Evolutionary conservation across 768 basidiomycete species (phyloP).

Genomic region (Tricholoma saponaceum): DNA sequence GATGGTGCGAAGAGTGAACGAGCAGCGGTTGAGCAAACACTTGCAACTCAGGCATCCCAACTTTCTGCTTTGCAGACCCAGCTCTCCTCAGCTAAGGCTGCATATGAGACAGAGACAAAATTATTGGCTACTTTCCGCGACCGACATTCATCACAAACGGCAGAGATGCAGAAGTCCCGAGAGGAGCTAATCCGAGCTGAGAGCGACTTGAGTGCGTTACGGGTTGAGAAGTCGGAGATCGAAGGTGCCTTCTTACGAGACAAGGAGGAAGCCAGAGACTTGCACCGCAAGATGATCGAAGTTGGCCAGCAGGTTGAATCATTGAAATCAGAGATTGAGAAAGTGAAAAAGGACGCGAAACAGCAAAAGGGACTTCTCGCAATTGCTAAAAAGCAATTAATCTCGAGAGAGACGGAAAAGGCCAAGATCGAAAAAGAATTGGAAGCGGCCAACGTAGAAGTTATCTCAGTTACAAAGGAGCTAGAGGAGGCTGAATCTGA

Average conservation of each 20-base stretch:
- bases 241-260: conserved; percentile 84
- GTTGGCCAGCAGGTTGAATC: conserved; percentile 67
- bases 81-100: conserved; percentile 75
- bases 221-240: conserved; percentile 88
- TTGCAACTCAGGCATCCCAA: conserved; percentile 68
- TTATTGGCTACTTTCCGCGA: conserved; percentile 65
- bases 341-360: conserved; percentile 87
- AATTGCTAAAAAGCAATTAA: conserved; percentile 92
- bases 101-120: conserved; percentile 82
- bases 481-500: conserved; percentile 52
- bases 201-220: conserved; percentile 85
- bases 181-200: conserved; percentile 86
- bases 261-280: conserved; percentile 88
- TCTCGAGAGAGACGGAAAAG: conserved; percentile 75
- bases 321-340: conserved; percentile 76
- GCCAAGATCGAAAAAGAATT: conserved; percentile 69
- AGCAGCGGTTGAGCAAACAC: conserved; percentile 53
- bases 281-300: conserved; percentile 83
- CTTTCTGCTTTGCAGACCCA: conserved; percentile 80
- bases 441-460: conserved; percentile 57
- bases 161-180: conserved; percentile 66
- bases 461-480: conserved; percentile 48
- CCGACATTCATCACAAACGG: conserved; percentile 59
- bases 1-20: conserved; percentile 66
- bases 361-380: conserved; percentile 95